phyloP scores from a whole-genome alignment of 805 yeast genomes.

The Yamadazyma scolyti region DNA sequence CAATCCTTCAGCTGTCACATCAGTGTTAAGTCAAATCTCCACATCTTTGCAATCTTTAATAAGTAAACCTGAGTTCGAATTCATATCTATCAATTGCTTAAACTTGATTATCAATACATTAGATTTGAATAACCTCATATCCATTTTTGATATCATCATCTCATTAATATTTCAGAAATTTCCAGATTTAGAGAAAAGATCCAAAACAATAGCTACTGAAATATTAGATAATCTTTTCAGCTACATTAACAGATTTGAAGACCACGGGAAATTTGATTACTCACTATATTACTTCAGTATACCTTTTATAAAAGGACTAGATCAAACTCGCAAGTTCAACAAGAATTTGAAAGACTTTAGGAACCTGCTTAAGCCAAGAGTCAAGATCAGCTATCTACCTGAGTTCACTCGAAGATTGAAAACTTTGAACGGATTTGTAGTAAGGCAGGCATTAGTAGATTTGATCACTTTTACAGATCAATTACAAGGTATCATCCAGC shows the following conservation, averaged over 20 bases:
- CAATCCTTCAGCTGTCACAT: slow-evolving; percentile 49
- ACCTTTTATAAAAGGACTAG: slow-evolving; percentile 40
- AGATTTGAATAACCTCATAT: slow-evolving; percentile 52
- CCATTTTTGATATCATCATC: slow-evolving; percentile 69
- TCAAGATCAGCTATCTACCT: slow-evolving; percentile 34
- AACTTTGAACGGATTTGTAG: slow-evolving; percentile 67
- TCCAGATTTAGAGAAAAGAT: slow-evolving; percentile 43
- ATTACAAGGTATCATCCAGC: slow-evolving; percentile 48
- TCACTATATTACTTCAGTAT: slow-evolving; percentile 53
- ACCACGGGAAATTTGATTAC: slow-evolving; percentile 37
- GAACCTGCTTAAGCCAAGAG: slow-evolving; percentile 28
- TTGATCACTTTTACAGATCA: slow-evolving; percentile 49
- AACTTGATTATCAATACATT: slow-evolving; percentile 54
- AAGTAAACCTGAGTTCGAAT: slow-evolving; percentile 57
- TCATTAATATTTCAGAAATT: slow-evolving; percentile 73
- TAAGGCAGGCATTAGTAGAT: slow-evolving; percentile 68
- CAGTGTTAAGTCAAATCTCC: slow-evolving; percentile 77
- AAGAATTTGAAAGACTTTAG: slow-evolving; percentile 17
- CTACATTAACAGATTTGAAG: slow-evolving; percentile 28
- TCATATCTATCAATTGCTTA: slow-evolving; percentile 67
- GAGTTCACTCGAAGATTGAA: slow-evolving; percentile 55
- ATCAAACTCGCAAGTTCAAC: slow-evolving; percentile 13
- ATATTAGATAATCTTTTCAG: slow-evolving; percentile 40
- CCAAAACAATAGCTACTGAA: slow-evolving; percentile 49
- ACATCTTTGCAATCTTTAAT: slow-evolving; percentile 81